Conservation (phyloP, 768 basidiomycete species). For the Russula foetens region DNA sequence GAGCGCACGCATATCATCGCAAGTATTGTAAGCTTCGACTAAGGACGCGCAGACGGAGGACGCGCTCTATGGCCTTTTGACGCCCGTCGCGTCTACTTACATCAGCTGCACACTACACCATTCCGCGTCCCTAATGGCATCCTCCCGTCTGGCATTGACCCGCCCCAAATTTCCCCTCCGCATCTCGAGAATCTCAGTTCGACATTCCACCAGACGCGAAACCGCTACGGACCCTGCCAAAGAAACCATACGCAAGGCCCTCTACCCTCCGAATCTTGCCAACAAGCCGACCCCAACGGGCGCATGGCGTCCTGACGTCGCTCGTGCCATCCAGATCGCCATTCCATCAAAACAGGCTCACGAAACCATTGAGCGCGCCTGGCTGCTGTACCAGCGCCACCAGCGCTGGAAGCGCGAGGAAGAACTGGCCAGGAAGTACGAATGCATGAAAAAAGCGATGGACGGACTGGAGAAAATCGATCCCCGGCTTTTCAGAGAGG, state of each 20-base stretch:
- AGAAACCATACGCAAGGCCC: conserved; percentile 66
- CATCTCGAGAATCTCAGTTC: conserved; percentile 30
- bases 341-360: conserved; percentile 86
- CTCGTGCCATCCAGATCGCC: conserved; percentile 66
- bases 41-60: no score
- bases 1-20: conserved; percentile 15
- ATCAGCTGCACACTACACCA: no score
- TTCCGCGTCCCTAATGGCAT: conserved; percentile 29
- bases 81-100: no score
- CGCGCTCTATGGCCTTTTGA: no score
- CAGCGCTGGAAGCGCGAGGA: conserved; percentile 58
- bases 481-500: conserved; percentile 52
- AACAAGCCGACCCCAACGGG: conserved; percentile 70
- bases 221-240: conserved; percentile 48
- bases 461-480: conserved; percentile 60
- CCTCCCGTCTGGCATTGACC: conserved; percentile 32
- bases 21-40: no score
- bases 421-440: conserved; percentile 69
- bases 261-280: conserved; percentile 74
- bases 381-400: conserved; percentile 74
- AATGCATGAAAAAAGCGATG: conserved; percentile 80
- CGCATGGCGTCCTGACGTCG: conserved; percentile 77
- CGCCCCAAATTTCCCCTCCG: conserved; percentile 29
- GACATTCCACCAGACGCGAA: conserved; percentile 34
- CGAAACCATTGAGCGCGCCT: conserved; percentile 87